Conservation (phyloP, 108 stramenopile species). For the Conticribra weissflogii region DNA sequence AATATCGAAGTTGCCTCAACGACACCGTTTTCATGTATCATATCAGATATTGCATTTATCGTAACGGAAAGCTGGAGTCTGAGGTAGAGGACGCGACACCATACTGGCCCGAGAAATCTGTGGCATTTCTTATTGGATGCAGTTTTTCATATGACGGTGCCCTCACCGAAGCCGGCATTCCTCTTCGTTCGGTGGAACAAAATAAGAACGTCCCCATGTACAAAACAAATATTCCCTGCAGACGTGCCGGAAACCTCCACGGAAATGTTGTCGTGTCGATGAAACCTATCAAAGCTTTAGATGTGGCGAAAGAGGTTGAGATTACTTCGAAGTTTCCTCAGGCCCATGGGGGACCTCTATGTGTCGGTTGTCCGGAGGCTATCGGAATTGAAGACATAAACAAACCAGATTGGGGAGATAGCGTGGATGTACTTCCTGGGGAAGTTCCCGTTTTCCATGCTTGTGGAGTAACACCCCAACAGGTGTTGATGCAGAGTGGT, state of each 20-base stretch:
- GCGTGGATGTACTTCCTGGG: conserved; percentile 58
- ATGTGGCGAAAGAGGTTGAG: conserved; percentile 72
- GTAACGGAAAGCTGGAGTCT: conserved; percentile 63
- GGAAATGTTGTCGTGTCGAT: conserved; percentile 88
- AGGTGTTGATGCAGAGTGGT: conserved; percentile 69
- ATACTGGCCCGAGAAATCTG: conserved; percentile 76
- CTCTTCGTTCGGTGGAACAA: conserved; percentile 71
- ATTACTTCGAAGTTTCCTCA: conserved; percentile 77
- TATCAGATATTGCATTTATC: conserved; percentile 71
- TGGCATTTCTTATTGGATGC: conserved; percentile 88
- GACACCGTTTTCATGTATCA: too few relatives aligned
- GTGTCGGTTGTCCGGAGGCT: conserved; percentile 72
- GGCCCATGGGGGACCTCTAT: conserved; percentile 89
- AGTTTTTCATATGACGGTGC: conserved; percentile 87
- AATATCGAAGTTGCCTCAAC: too few relatives aligned
- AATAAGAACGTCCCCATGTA: conserved; percentile 92
- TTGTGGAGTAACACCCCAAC: conserved; percentile 93
- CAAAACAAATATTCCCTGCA: conserved; percentile 67
- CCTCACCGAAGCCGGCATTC: conserved; percentile 70
- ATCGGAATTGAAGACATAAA: conserved; percentile 75
- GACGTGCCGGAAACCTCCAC: conserved; percentile 65
- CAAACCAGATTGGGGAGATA: conserved; percentile 85
- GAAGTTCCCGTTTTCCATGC: conserved; percentile 94
- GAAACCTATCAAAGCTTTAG: conserved; percentile 80
- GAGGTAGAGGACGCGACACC: conserved; percentile 67